phyloP scores from a whole-genome alignment of 805 yeast species.

The Hanseniaspora clermontiae region DNA sequence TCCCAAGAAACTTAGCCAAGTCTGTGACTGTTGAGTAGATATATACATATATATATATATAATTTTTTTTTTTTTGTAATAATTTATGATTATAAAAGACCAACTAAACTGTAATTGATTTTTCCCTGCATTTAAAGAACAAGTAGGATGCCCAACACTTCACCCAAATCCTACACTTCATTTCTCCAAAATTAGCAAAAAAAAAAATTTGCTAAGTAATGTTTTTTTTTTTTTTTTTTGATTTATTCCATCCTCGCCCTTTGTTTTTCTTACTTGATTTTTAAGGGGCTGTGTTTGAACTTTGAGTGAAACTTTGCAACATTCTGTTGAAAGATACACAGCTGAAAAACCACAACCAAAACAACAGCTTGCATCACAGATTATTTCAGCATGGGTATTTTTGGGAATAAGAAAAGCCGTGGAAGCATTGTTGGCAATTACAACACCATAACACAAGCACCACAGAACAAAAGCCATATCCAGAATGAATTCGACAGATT shows the following conservation, averaged over 20 bases:
- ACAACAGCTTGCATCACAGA: background rate
- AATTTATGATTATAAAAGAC: no score
- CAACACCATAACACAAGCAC: background rate
- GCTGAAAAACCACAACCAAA: background rate
- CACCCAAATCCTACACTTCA: no score
- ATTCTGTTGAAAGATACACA: no score
- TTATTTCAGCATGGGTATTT: background rate
- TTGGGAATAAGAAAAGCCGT: background rate
- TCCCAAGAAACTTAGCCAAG: constrained; percentile 97
- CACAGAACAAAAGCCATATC: constrained; percentile 14
- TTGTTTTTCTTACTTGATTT: no score
- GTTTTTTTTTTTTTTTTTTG: no score
- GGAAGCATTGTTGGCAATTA: constrained; percentile 11
- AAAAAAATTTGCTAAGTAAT: no score
- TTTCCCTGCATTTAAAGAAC: no score
- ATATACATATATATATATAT: background rate
- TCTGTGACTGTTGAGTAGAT: constrained; percentile 87
- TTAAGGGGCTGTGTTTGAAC: no score
- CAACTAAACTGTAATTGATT: no score
- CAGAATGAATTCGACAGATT: constrained; percentile 26
- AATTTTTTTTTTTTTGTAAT: background rate
- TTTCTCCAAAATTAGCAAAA: no score
- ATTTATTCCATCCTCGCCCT: background rate
- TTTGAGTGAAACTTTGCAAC: no score
- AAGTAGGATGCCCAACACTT: no score